Evolutionary conservation across 495 filamentous ascomycete genomes (phyloP).

Genomic region (Cercophora samala): DNA sequence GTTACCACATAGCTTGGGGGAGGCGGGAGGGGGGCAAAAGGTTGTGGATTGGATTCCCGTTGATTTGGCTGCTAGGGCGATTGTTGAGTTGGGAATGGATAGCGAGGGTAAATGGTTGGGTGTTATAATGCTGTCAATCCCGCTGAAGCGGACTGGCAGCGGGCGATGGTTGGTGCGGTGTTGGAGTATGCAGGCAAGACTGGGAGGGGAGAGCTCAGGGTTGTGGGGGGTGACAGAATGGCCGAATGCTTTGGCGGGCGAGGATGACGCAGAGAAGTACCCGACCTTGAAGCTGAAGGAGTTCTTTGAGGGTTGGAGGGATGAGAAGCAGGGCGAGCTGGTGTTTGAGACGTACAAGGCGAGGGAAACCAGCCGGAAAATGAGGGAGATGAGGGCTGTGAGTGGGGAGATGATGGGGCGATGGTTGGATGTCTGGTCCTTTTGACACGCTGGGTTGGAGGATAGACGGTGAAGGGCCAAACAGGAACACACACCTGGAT

Average conservation of each 20-base stretch:
- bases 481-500: too few species aligned
- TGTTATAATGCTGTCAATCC: constrained; percentile 5
- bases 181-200: neutral
- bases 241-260: neutral
- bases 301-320: constrained; percentile 10
- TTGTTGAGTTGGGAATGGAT: neutral
- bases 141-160: neutral
- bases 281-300: constrained; percentile 8
- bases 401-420: constrained; percentile 6
- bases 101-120: neutral
- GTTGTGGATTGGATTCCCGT: constrained; percentile 4
- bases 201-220: neutral
- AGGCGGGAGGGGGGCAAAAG: neutral
- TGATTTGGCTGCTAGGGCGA: neutral
- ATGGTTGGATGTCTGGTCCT: constrained; percentile 4
- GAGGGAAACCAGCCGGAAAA: neutral
- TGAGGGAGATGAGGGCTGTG: constrained; percentile 1
- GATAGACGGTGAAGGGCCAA: too few species aligned
- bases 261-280: constrained; percentile 2
- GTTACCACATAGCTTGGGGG: neutral
- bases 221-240: neutral
- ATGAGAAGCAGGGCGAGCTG: neutral
- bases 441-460: neutral
- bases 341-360: constrained; percentile 2
- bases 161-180: neutral